Base-by-base conservation (phyloP, 495 filamentous ascomycete genomes). In the Annulohypoxylon bovei region DNA sequence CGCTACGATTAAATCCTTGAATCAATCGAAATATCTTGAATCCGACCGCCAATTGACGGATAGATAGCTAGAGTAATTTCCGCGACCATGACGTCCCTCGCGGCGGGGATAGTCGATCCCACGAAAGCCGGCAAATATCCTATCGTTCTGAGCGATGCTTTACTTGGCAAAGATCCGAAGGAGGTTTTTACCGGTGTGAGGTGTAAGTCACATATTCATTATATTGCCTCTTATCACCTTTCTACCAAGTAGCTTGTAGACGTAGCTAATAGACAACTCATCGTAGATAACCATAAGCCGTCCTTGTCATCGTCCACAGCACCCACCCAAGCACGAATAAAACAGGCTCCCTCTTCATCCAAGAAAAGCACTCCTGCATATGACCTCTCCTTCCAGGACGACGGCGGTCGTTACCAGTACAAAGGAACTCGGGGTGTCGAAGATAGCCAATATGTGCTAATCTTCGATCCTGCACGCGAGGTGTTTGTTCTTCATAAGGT, bases 401-500 rank as follows among this genome's bases (percentile, higher is more conserved):
- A 83, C 35, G 83, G 80, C 57, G 79, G 82, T 50, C 81, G 80
- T 56, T 87, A 85, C 65, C 75, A 80, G 28, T 87, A 84, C 72
- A 80, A 78, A 57, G 86, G 86, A 53, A 78, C 76, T 12, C 82
- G 84, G 35, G 80, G 79, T 40, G 76, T 78, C 35, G 81, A 80
- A 62, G 81, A 87, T 35, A 80, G 76, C 60, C 81, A 87, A 62
- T 87, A 82, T 72, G 82, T 87, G 25, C 79, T 88, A 62, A 83
- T 87, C 32, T 87, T 87, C 63, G 85, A 88, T 64, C 78, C 85
- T 8, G 73, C 72, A 11, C 83, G 82, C 68, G 79, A 88, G 67
- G 84, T 81, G 55, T 85, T 87, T 70, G 80, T 88, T 40, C 77
- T 88, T n/a, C 84, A 88, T 74, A 81, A 80, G 40, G 76, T 88